phyloP scores from a whole-genome alignment of 306 rosid genomes.

The Prunus dulcis region DNA sequence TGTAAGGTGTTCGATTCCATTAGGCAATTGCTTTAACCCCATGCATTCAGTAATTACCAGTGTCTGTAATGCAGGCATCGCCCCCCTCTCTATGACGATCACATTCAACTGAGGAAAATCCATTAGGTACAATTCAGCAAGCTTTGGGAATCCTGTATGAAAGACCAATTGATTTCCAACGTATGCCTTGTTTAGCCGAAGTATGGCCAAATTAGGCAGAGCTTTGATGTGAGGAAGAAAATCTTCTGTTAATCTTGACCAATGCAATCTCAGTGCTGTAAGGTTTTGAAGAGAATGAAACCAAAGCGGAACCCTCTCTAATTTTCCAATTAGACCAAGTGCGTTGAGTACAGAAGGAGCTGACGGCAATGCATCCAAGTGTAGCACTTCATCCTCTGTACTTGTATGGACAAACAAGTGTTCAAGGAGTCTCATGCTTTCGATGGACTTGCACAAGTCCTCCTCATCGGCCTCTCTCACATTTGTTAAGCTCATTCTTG shows the following conservation, averaged over 20 bases:
- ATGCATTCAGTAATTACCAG: background rate
- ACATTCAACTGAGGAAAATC: background rate
- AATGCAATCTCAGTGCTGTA: background rate
- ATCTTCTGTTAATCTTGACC: constrained; percentile 5
- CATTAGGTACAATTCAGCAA: background rate
- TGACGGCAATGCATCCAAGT: constrained; percentile 1
- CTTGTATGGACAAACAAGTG: background rate
- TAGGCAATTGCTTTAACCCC: constrained; percentile 7
- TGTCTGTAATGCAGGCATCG: background rate
- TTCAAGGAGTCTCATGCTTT: background rate
- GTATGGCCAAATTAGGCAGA: background rate
- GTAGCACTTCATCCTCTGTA: background rate
- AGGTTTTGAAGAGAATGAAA: background rate
- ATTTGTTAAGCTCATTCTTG: background rate
- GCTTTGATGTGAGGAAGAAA: background rate
- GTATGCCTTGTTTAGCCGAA: background rate
- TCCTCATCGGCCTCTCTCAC: background rate
- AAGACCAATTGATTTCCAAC: background rate
- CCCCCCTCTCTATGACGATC: constrained; percentile 9
- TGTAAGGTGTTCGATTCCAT: constrained; percentile 13
- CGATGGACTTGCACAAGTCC: background rate
- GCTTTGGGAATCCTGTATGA: background rate
- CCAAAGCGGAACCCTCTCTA: background rate
- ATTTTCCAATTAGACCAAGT: background rate
- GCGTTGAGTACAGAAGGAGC: background rate